Evolutionary conservation across 73 alveolate species (phyloP).

Genomic region (Paramecium caudatum): DNA sequence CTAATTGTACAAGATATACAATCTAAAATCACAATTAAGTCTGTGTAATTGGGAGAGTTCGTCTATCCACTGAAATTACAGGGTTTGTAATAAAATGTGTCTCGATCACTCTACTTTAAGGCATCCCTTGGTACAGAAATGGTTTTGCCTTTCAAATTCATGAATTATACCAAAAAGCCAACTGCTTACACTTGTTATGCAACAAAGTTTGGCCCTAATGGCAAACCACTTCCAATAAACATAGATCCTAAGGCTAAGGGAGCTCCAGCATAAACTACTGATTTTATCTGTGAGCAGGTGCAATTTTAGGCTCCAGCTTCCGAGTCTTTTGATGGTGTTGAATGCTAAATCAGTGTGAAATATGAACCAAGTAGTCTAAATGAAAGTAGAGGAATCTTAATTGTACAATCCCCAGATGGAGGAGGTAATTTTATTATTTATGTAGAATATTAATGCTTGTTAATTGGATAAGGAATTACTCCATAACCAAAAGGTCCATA

Average conservation of each 20-base stretch:
- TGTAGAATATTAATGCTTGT: conserved; percentile 93
- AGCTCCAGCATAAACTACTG: conserved; percentile 72
- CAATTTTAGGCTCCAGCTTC: conserved; percentile 87
- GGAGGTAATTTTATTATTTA: conserved; percentile 71
- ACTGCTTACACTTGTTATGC: conserved; percentile 94
- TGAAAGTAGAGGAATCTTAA: conserved; percentile 96
- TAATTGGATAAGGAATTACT: conserved; percentile 96
- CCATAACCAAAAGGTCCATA: conserved; percentile 99
- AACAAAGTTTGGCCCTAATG: conserved; percentile 92
- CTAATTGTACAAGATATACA: conserved; percentile 91
- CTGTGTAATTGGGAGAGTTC: conserved; percentile 93
- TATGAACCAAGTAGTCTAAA: conserved; percentile 97
- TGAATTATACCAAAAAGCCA: conserved; percentile 95
- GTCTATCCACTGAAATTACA: conserved; percentile 77
- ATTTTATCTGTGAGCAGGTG: conserved; percentile 83
- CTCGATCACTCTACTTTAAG: conserved; percentile 92
- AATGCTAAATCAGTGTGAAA: conserved; percentile 91
- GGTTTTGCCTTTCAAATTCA: conserved; percentile 95
- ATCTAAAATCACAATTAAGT: conserved; percentile 87
- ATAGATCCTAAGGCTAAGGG: conserved; percentile 77
- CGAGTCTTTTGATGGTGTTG: conserved; percentile 96
- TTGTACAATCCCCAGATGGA: conserved; percentile 95
- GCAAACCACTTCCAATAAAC: conserved; percentile 79
- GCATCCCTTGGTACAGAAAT: conserved; percentile 98
- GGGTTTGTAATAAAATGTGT: conserved; percentile 93